phyloP scores from a whole-genome alignment of 345 rosid species.

The Citrus mangshanensis region DNA sequence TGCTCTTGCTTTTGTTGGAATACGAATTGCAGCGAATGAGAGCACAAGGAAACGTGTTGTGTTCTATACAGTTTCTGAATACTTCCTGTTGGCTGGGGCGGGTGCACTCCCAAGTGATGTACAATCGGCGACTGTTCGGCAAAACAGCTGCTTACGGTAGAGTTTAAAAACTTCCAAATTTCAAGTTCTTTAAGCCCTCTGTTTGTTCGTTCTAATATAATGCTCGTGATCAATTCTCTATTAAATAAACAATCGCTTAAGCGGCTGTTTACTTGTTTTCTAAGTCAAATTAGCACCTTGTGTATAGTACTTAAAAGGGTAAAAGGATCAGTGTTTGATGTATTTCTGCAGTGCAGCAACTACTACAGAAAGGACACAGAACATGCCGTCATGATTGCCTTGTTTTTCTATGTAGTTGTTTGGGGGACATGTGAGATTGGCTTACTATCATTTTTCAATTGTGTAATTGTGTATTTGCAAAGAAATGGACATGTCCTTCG shows the following conservation, averaged over 20 bases:
- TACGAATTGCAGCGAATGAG: conserved; percentile 28
- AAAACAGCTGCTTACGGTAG: conserved; percentile 32
- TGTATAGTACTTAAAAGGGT: not conserved
- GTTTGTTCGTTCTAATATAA: too few relatives aligned
- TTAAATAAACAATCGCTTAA: too few relatives aligned
- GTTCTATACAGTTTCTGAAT: conserved; percentile 34
- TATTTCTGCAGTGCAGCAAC: not conserved
- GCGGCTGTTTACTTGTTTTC: not conserved
- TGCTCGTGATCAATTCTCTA: too few relatives aligned
- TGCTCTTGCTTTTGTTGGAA: not conserved
- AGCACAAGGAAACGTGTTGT: conserved; percentile 39
- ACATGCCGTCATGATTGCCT: not conserved
- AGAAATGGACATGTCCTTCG: not conserved
- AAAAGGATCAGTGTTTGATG: not conserved
- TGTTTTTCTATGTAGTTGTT: not conserved
- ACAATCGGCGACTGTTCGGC: conserved; percentile 38
- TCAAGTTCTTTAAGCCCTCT: too few relatives aligned
- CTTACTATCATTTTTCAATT: not conserved
- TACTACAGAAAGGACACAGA: not conserved
- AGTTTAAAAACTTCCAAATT: conserved; percentile 10
- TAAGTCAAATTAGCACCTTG: not conserved
- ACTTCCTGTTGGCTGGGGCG: conserved; percentile 23
- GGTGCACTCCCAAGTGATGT: conserved; percentile 31
- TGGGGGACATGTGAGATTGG: not conserved
- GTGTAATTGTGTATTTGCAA: not conserved